These are phyloP conservation scores for Deakozyma indianensis DNA, from an alignment of 805 yeast genomes.

Conservation along the genomic window DNA sequence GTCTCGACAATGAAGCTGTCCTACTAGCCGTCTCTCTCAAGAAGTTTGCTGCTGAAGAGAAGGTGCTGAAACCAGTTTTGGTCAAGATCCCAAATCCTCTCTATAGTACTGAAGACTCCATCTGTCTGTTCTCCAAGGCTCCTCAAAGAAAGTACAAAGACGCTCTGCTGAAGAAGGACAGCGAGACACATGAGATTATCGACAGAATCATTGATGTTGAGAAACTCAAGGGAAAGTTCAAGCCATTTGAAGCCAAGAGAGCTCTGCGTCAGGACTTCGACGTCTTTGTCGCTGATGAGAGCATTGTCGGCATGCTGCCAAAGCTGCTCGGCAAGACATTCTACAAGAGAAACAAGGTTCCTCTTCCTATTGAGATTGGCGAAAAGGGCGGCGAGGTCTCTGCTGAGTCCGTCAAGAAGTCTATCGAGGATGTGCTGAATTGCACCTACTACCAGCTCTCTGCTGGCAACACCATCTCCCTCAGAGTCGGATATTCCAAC, in stretches of 20 bases:
- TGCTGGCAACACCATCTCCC: slow-evolving; percentile 50
- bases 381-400: slow-evolving; percentile 27
- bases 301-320: slow-evolving; percentile 67
- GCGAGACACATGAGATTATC: slow-evolving; percentile 15
- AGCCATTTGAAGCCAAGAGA: slow-evolving; percentile 80
- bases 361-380: slow-evolving; percentile 32
- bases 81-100: slow-evolving; percentile 31
- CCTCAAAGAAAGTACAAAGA: slow-evolving; percentile 30
- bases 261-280: slow-evolving; percentile 55
- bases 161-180: slow-evolving; percentile 16
- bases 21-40: slow-evolving; percentile 52
- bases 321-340: slow-evolving; percentile 70
- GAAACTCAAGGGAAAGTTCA: slow-evolving; percentile 71
- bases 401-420: slow-evolving; percentile 37
- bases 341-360: slow-evolving; percentile 56
- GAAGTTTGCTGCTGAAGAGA: slow-evolving; percentile 41
- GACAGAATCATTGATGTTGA: slow-evolving; percentile 50
- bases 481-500: slow-evolving; percentile 49
- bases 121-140: slow-evolving; percentile 63
- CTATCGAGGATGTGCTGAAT: slow-evolving; percentile 40
- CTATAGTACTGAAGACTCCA: slow-evolving; percentile 26
- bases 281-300: slow-evolving; percentile 73
- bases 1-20: slow-evolving; percentile 32
- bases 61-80: slow-evolving; percentile 29
- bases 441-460: slow-evolving; percentile 56